Base-by-base conservation (phyloP, 2,329 filamentous ascomycete genomes). In the Polytolypa hystricis region DNA sequence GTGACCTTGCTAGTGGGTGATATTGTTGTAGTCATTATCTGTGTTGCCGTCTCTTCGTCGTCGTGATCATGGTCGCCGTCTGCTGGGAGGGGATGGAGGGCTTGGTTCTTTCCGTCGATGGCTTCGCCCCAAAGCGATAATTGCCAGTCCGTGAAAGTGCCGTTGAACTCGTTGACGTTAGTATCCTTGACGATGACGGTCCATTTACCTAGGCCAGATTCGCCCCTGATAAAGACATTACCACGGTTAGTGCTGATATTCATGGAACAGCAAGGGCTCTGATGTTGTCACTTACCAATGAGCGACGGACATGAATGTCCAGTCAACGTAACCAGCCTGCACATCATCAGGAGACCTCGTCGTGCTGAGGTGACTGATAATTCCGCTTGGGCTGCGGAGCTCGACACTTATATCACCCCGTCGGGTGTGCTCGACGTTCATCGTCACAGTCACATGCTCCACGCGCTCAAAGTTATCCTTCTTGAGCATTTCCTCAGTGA, bases 221-320 rank as follows among this genome's bases (percentile, higher is more conserved):
- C 91, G 33, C 91, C 91, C 85, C 82, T 86, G 37, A 7, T 25
- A 25, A 25, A 25, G n/a, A 7, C n/a, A 25, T 25, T 7, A 25
- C 7, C 7, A 25, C n/a, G 21, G 21, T 55, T 40, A 55, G 46
- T 20, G 26, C n/a, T n/a, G n/a, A n/a, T n/a, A n/a, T n/a, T n/a
- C n/a, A n/a, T n/a, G n/a, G n/a, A n/a, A n/a, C n/a, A n/a, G n/a
- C n/a, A 34, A 35, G 11, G 33, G 15, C 15, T 15, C 35, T 16
- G 31, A 12, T 4, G 26, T 30, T 20, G 4, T 28, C 19, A 61
- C 79, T 61, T 70, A 86, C 83, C 87, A 98, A 57, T 98, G 91
- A 45, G 80, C 87, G 25, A 98, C 91, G 43, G 81, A 93, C 91
- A 98, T 98, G 52, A 98, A 98, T 0, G 89, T 96, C 91, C 91